A percentile compares a stretch with the other conserved stretches of the same genome.
Evolutionary conservation across 192 early-diverging fungal species (phyloP).

Genomic region (Borealophlyctis nickersoniae): DNA sequence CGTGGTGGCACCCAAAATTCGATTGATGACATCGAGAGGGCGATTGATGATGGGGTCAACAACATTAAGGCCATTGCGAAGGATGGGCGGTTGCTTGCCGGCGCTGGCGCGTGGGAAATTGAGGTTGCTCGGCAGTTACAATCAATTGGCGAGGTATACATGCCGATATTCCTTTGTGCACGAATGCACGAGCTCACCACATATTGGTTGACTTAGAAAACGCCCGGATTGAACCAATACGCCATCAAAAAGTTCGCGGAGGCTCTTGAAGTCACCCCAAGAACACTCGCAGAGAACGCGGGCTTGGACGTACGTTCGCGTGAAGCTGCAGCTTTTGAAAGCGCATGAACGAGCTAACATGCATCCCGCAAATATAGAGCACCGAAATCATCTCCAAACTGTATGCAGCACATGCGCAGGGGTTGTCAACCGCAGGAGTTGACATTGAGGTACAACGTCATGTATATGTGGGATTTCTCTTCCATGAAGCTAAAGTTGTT

Average conservation of each 20-base stretch:
- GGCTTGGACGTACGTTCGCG: constrained; percentile 77
- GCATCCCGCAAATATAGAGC: constrained; percentile 28
- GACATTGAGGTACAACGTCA: constrained; percentile 63
- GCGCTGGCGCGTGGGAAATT: constrained; percentile 93
- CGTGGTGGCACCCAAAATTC: constrained; percentile 93
- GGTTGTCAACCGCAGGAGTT: constrained; percentile 66
- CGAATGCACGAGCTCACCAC: neutral
- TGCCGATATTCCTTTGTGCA: constrained; percentile 2
- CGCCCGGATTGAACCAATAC: constrained; percentile 93
- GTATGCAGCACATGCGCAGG: constrained; percentile 84
- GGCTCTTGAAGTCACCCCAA: constrained; percentile 89
- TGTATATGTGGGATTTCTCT: neutral
- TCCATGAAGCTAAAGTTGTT: neutral
- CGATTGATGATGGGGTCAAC: constrained; percentile 97
- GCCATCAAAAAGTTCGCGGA: constrained; percentile 94
- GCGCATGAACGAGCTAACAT: neutral
- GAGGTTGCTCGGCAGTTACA: constrained; percentile 80
- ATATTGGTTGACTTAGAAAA: constrained; percentile 54
- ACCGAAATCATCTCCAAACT: constrained; percentile 89
- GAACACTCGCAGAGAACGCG: constrained; percentile 91
- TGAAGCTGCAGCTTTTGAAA: neutral
- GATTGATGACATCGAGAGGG: constrained; percentile 96
- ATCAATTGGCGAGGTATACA: constrained; percentile 75
- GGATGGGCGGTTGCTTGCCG: constrained; percentile 80
- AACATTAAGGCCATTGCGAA: constrained; percentile 88